These are phyloP conservation scores for Chamaecyparis obtusa DNA, from an alignment of 75 land plant genomes.

Conservation along the genomic window DNA sequence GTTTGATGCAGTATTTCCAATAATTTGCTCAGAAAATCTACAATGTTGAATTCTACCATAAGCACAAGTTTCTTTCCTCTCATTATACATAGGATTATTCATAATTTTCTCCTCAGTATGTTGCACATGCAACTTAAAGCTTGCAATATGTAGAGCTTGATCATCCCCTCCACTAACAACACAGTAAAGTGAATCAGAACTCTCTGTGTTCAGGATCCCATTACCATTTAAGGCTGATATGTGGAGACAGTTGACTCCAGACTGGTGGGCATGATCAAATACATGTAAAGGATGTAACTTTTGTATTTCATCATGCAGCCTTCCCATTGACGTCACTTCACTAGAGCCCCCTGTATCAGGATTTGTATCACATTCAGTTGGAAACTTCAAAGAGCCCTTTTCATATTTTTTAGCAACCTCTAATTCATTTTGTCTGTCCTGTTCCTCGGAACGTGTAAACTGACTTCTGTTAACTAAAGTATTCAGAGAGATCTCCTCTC, in stretches of 20 bases:
- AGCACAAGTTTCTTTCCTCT: not conserved
- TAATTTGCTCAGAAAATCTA: not conserved
- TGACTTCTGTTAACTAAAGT: not conserved
- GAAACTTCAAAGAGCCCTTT: not conserved
- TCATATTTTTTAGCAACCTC: not conserved
- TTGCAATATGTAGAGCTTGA: slow-evolving; percentile 65
- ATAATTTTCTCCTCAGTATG: not conserved
- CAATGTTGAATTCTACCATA: not conserved
- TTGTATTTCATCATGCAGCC: slow-evolving; percentile 11
- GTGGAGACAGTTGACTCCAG: slow-evolving; percentile 92
- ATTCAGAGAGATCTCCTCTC: slow-evolving; percentile 1
- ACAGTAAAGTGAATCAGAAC: slow-evolving; percentile 14
- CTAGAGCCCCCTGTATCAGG: not conserved
- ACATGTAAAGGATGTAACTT: slow-evolving; percentile 51
- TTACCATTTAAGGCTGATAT: slow-evolving; percentile 29
- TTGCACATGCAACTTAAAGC: slow-evolving; percentile 21
- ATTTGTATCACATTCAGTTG: not conserved
- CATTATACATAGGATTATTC: not conserved
- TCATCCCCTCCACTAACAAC: slow-evolving; percentile 98
- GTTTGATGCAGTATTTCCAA: not conserved
- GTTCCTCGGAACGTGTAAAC: not conserved
- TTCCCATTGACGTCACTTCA: not conserved
- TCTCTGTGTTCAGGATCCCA: not conserved
- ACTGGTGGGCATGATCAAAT: slow-evolving; percentile 65
- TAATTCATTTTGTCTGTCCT: not conserved